Evolutionary conservation across 2,329 filamentous ascomycete species (phyloP).

Genomic region (Aureobasidium subglaciale): DNA sequence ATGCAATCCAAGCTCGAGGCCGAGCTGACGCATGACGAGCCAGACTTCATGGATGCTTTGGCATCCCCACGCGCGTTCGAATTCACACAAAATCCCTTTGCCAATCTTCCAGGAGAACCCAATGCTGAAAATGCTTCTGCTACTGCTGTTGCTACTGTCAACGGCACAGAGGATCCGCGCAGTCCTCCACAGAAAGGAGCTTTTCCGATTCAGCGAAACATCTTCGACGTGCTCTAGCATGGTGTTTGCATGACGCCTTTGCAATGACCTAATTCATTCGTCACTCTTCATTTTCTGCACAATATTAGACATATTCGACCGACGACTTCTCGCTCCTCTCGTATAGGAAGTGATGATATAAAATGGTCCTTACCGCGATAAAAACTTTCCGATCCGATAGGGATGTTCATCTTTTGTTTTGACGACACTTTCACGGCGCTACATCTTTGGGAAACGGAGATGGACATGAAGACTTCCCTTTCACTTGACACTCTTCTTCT

Average conservation of each 20-base stretch:
- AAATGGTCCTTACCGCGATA: not conserved
- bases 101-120: conserved; percentile 31
- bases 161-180: conserved; percentile 59
- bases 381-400: not conserved
- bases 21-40: conserved; percentile 18
- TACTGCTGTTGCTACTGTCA: conserved; percentile 41
- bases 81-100: conserved; percentile 64
- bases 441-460: not conserved
- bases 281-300: conserved; percentile 2
- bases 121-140: conserved; percentile 39
- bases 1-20: conserved; percentile 28
- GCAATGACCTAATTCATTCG: conserved; percentile 2
- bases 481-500: not conserved
- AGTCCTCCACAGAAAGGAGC: conserved; percentile 69
- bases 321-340: not conserved
- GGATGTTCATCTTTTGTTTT: not conserved
- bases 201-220: conserved; percentile 68
- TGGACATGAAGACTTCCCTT: not conserved
- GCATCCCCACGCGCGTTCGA: conserved; percentile 66
- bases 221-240: conserved; percentile 64
- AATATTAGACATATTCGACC: conserved; percentile 8
- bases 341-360: not conserved
- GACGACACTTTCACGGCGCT: conserved; percentile 4
- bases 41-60: conserved; percentile 43
- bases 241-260: not conserved